Base-by-base conservation (phyloP, 495 filamentous ascomycete species). In the Talaromyces adpressus region DNA sequence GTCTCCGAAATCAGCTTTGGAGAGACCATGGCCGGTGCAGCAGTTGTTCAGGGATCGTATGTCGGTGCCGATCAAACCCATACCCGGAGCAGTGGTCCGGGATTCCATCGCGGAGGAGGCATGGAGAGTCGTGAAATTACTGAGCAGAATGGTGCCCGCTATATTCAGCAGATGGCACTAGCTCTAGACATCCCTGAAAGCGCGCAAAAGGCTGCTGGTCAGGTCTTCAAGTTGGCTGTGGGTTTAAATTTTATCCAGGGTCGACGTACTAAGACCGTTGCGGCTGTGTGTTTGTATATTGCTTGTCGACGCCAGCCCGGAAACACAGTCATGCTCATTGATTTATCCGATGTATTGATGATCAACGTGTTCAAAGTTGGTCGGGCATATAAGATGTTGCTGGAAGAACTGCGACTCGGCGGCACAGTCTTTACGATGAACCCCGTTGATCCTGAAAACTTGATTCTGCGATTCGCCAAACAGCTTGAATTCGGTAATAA, bases 331-430 rank as follows among this genome's bases (percentile, higher is more conserved):
- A 91, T 98, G 89, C 81, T 98, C 16, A 97, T 98, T 70, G 94
- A 98, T 77, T 89, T 98, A 67, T 90, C 95, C 9, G 95, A 98
- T 68, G 81, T 90, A 53, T 77, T 93, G 52, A 84, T 80, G 71
- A 81, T 91, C 61, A 96, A 97, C 65, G 93, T 98, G 18, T 98
- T 95, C 75, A 86, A 89, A 49, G 85, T 98, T 34, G 94, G 94
- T 36, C 85, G 88, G 41, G 86, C 87, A 23, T 98, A 89, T 72
- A 93, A 93, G 67, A 82, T 84, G 12, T 79, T 97, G 34, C 79
- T 91, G 61, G 82, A 87, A 36, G 82, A 85, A 22, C 78, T 93
- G 8, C 86, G 79, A 32, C 64, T 85, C 3, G 75, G 76, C 8
- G 77, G 80, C 18, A 79, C 77, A 49, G 75, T 81, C 53, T 82